Base-by-base conservation (phyloP, 2,329 filamentous ascomycete species). In the Phyllosticta citribraziliensis region DNA sequence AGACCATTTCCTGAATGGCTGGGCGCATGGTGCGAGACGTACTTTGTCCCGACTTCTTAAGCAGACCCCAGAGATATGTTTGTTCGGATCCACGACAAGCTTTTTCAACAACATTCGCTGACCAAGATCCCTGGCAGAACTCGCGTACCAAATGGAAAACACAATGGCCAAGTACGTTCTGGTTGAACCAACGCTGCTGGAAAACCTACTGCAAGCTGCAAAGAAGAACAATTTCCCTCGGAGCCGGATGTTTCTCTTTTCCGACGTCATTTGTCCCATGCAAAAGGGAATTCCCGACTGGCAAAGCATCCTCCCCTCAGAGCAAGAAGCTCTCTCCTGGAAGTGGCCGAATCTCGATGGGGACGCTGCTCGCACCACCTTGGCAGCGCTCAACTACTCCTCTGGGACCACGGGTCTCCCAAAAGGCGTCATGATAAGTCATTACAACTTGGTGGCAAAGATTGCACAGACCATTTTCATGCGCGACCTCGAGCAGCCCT, bases 61-160 rank as follows among this genome's bases (percentile, higher is more conserved):
- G 25, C 25, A 35, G 14, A 12, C 33, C 12, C 33, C 12, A 10
- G 12, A 35, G 33, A 17, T 11, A 3, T 5, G 3, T 8, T 35
- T 35, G 14, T 47, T 17, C 35, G 6, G 3, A 6, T 47, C 12
- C 25, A 47, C 35, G 17, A 19, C 51, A 52, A 52, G 5, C 51
- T 6, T 22, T 4, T 17, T 2, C 8, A 47, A 6, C 35, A 17
- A 6, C 35, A n/a, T n/a, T n/a, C 17, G 6, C 40, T 57, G 22
- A 51, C 64, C 35, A 10, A 9, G 27, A 12, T 14, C 24, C 17
- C 10, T 52, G n/a, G 6, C 58, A 80, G 81, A 84, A 69, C 75
- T 81, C 14, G 72, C 74, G 3, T 77, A 80, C 64, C 81, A 84
- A 66, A 76, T 83, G 61, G 73, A 75, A 40, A 79, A 82, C 64